Evolutionary conservation across 495 filamentous ascomycete species (phyloP), one percentile per base, ranked within the genome.

Genomic region (Monascus purpureus): DNA sequence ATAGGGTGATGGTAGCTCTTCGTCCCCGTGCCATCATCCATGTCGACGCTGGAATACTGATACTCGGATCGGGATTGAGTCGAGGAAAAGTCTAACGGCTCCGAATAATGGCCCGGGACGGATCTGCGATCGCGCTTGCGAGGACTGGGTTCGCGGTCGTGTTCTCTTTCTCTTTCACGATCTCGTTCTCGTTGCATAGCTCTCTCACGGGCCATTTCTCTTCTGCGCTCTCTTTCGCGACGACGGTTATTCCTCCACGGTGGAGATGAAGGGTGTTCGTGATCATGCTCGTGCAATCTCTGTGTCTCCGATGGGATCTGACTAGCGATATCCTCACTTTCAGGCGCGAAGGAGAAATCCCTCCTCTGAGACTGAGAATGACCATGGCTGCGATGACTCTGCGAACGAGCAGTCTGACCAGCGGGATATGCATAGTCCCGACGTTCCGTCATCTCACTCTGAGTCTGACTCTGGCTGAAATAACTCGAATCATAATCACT

Each of bases 1-100:
- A 88, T 82, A 1, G 76, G 65, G 52, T 87, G 82, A 37, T 68
- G 71, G 50, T 93, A 93, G 29, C 68, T 73, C 63, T 82, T 86
- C 13, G 83, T 90, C 14, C 84, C 84, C 8, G 70, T 50, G 1
- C 72, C 73, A 35, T 71, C 70, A 31, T 70, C 68, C 5, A 68
- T 64, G 6, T 60, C 67, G 6, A 61, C 59, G 22, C 56, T 62
- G n/a, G 55, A 61, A 28, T 61, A 54, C 55, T 67, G 57, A 45
- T 55, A 55, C 38, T 65, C 49, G 23, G 63, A 67, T 13, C 59
- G 50, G 17, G 60, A 46, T 16, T 52, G 48, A 0, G 52, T 58
- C 39, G 57, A 66, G 35, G 43, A 64, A 31, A 68, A 58, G 36
- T 66, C 64, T 11, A 70, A 36, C 1, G 67, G 63, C 40, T 71